Base-by-base conservation (phyloP, 2,329 filamentous ascomycete genomes). In the Monosporascus sp. region DNA sequence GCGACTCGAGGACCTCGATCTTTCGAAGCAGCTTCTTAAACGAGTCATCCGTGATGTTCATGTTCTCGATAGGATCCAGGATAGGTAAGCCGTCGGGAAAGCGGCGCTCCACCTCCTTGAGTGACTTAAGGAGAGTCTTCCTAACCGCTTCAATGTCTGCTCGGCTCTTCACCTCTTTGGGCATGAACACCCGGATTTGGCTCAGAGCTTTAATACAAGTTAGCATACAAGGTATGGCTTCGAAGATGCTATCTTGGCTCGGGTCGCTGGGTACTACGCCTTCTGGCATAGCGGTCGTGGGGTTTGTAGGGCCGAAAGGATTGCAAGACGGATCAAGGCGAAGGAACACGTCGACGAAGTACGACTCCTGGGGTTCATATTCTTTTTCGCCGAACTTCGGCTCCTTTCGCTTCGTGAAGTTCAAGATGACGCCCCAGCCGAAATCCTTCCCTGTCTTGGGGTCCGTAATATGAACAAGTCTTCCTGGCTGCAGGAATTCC, bases 1-100 rank as follows among this genome's bases (percentile, higher is more conserved):
- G 86, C 5, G 93, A 94, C 72, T 99, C 94, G 2, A 99, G 82
- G 11, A 97, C 89, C 72, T 99, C 94, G 56, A 99, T 97, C 82
- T 97, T 97, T 72, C 91, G 77, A 53, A 97, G 81, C 4, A 97
- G 82, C 68, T 91, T 91, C 78, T 95, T 97, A 76, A 99, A 97
- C 0, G 85, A 86, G 1, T 96, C 91, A 64, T 97, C 94, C 4
- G 80, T 87, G 64, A 99, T 97, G 27, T 85, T 82, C 94, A 99
- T 97, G 66, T 97, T 92, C 70, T 97, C 92, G 40, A 99, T 87
- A 0, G 94, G 94, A 65, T 99, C 94, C 19, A 99, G 75, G 7
- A 92, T 79, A 3, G 94, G 88, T 53, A 99, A 76, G 3, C 94
- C 94, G 66, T 99, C 94, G 1, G 92, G 91, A 74, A 99, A 97